These are phyloP conservation scores for Yarrowia yakushimensis DNA, from an alignment of 805 yeast species.

Conservation along the genomic window DNA sequence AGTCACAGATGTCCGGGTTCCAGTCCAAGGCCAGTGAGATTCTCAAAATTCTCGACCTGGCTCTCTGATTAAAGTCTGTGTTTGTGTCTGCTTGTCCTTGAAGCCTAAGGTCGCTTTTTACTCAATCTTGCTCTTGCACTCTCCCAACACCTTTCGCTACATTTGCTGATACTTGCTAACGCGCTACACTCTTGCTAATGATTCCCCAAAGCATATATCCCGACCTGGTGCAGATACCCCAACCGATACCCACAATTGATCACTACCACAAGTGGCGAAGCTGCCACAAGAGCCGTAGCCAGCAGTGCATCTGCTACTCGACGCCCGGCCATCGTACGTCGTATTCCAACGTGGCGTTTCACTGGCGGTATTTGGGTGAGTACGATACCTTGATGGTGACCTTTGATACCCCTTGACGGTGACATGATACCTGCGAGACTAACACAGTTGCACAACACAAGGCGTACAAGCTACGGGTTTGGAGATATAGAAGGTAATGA, in stretches of 20 bases:
- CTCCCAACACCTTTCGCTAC: neutral
- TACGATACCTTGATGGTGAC: neutral
- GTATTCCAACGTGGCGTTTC: neutral
- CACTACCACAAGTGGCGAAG: slow-evolving; percentile 1
- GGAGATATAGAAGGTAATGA: neutral
- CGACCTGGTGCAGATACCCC: slow-evolving; percentile 11
- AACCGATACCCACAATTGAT: slow-evolving; percentile 16
- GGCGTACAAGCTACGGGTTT: neutral
- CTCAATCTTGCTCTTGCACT: neutral
- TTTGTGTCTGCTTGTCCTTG: neutral
- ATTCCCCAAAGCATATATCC: neutral
- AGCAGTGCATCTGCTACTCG: neutral
- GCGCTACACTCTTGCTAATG: neutral
- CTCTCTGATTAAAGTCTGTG: neutral
- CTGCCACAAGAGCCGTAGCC: slow-evolving; percentile 1
- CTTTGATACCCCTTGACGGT: neutral
- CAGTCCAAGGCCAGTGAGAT: slow-evolving; percentile 22
- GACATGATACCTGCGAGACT: no score
- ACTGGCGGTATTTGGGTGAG: slow-evolving; percentile 5
- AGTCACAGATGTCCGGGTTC: slow-evolving; percentile 10
- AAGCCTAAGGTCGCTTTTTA: neutral
- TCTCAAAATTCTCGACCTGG: slow-evolving; percentile 3
- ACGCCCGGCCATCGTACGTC: neutral
- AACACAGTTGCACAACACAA: neutral
- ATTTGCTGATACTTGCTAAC: neutral